Base-by-base conservation (phyloP, 805 yeast genomes). In the Kockiozyma suomiensis region DNA sequence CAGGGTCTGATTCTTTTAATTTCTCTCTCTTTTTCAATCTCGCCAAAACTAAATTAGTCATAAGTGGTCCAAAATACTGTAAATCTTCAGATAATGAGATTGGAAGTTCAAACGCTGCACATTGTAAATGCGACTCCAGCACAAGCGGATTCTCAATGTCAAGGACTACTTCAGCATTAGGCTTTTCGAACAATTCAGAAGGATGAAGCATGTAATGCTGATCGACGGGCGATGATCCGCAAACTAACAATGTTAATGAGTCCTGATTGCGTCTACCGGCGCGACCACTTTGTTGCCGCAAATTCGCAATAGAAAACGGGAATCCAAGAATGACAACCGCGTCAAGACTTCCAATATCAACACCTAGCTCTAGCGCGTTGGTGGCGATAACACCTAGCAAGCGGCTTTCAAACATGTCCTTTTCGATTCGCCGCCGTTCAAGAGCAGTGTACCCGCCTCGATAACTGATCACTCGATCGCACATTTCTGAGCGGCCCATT, bases 251-350 rank as follows among this genome's bases (percentile, higher is more conserved):
- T 0, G 97, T 93, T 70, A 94, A 74, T 3, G 97, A 90, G 50
- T 94, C 97, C 55, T 82, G 82, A 54, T 81, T 83, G 65, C 97
- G 84, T 72, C 99, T 80, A 17, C 99, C 99, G 0, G 97, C 98
- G 70, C 99, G 81, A 38, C 99, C 99, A 76, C 94, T 87, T 70
- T 94, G 99, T 74, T 94, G 99, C 68, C 92, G 90, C 70, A 94
- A 82, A 62, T 90, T 90, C 51, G 96, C 85, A 60, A 91, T 80
- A 54, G 96, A 88, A 21, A 84, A 76, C 0, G 99, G 99, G 64
- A 94, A 94, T 0, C 98, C 98, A 69, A 96, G 90, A 76, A 91
- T 84, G 1, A 94, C 75, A 0, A 92, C 98, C 0, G 96, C 91
- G 73, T 94, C 99, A 49, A 94, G 76, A 13, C 87, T 88, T 51